Evolutionary conservation across 2,329 filamentous ascomycete species (phyloP).

Genomic region (Diaporthe sp.): DNA sequence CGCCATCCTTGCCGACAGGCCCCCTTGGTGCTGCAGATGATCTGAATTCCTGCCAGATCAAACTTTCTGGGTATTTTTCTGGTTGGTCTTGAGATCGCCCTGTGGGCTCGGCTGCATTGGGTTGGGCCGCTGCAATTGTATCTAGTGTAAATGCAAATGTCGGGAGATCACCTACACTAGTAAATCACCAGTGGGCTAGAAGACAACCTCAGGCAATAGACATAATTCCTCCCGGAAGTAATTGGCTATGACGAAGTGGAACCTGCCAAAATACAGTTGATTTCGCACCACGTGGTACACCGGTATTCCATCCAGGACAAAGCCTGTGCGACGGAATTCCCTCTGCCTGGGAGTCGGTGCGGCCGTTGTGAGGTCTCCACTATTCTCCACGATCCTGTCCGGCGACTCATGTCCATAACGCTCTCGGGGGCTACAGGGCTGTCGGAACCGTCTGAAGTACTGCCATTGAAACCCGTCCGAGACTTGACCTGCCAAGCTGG

Average conservation of each 20-base stretch:
- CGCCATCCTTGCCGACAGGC: slow-evolving; percentile 15
- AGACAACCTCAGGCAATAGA: neutral
- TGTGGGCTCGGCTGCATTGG: neutral
- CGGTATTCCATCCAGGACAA: neutral
- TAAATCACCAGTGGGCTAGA: neutral
- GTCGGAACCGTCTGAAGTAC: slow-evolving; percentile 2
- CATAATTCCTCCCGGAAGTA: neutral
- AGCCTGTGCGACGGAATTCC: neutral
- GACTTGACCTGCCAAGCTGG: slow-evolving; percentile 1
- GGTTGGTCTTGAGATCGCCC: neutral
- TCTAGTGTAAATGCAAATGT: neutral
- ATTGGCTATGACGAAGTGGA: neutral
- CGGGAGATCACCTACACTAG: neutral
- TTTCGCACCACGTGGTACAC: slow-evolving; percentile 12
- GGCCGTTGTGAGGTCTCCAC: slow-evolving; percentile 10
- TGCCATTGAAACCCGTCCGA: slow-evolving; percentile 21
- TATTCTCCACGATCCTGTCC: slow-evolving; percentile 4
- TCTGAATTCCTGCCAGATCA: slow-evolving; percentile 6
- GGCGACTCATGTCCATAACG: slow-evolving; percentile 23
- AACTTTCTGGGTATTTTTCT: neutral
- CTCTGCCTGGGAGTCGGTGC: slow-evolving; percentile 7
- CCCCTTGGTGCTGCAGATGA: slow-evolving; percentile 14
- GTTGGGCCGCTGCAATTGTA: too few relatives aligned
- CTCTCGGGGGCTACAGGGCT: slow-evolving; percentile 7
- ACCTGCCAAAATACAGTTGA: neutral